Percentiles rank a stretch among this genome's conserved stretches.
Evolutionary conservation across 1,284 basidiomycete genomes (phyloP).

Genomic region (Dichomitus squalens): DNA sequence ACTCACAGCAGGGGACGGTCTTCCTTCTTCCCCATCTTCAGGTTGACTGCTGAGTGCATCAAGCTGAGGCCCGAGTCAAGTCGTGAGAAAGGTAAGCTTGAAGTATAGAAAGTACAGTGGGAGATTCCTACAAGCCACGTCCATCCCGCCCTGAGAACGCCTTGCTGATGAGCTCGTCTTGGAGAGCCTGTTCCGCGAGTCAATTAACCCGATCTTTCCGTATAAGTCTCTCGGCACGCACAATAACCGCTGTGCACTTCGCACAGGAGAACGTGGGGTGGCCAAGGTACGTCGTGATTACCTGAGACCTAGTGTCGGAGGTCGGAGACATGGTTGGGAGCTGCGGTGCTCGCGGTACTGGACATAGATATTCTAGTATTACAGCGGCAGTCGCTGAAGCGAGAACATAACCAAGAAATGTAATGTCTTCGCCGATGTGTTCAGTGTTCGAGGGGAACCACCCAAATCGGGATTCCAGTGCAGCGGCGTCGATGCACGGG

Average conservation of each 20-base stretch:
- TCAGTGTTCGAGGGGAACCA: too few species aligned
- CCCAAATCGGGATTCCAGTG: too few species aligned
- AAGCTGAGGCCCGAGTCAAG: slow-evolving; percentile 46
- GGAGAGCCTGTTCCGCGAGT: slow-evolving; percentile 55
- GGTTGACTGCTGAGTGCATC: slow-evolving; percentile 77
- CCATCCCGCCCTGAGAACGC: slow-evolving; percentile 85
- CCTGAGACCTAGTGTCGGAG: slow-evolving; percentile 51
- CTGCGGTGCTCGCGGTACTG: neutral
- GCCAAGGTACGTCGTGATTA: slow-evolving; percentile 55
- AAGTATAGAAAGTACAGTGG: neutral
- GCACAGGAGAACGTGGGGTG: slow-evolving; percentile 66
- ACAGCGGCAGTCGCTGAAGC: neutral
- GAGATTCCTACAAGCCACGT: slow-evolving; percentile 75
- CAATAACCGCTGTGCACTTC: slow-evolving; percentile 67
- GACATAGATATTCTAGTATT: neutral
- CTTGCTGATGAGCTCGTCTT: slow-evolving; percentile 87
- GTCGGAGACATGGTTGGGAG: slow-evolving; percentile 26
- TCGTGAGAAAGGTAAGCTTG: neutral
- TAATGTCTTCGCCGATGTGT: too few species aligned
- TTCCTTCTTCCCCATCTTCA: slow-evolving; percentile 74
- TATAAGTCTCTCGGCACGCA: slow-evolving; percentile 36
- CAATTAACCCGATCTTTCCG: neutral
- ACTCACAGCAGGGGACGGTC: slow-evolving; percentile 73
- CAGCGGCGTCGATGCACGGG: too few species aligned
- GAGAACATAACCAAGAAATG: neutral